These are phyloP conservation scores for Saururus chinensis DNA, from an alignment of 164 flowering plant genomes.

Conservation along the genomic window DNA sequence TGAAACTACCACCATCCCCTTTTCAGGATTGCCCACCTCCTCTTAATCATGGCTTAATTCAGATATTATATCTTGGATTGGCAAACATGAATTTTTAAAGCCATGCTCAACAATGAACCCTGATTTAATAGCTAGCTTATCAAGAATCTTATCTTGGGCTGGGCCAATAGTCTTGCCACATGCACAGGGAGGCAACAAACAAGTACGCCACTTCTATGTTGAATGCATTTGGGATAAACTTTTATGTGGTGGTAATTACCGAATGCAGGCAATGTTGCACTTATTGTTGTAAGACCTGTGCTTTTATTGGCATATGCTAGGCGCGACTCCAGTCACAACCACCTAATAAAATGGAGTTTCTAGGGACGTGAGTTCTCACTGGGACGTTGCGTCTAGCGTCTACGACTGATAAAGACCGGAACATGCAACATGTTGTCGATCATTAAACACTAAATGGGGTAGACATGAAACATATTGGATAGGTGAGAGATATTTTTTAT, in stretches of 20 bases:
- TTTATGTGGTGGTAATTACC: not conserved
- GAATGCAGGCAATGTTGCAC: not conserved
- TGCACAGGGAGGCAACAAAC: not conserved
- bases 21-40: not conserved
- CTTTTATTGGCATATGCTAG: not conserved
- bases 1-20: not conserved
- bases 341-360: too few species aligned
- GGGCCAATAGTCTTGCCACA: not conserved
- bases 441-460: too few species aligned
- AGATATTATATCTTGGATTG: not conserved
- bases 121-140: not conserved
- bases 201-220: not conserved
- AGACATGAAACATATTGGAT: too few species aligned
- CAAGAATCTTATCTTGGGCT: not conserved
- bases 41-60: not conserved
- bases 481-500: too few species aligned
- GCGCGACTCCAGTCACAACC: not conserved
- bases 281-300: not conserved
- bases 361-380: too few species aligned
- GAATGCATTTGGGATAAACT: not conserved
- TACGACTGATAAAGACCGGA: too few species aligned
- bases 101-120: not conserved
- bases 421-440: too few species aligned
- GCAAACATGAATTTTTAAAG: not conserved
- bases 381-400: too few species aligned